A percentile compares a stretch with the other conserved stretches of the same genome.
Evolutionary conservation across 306 rosid species (phyloP).

Genomic region (Prunus persica): Prunus_persica_NCBIv2 NC_034012.1:7483501-7484000

Average conservation of each 20-base stretch:
- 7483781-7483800: too few species aligned
- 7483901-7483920: too few species aligned
- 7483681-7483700: not conserved
- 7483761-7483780: not conserved
- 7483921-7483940: too few species aligned
- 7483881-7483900: too few species aligned
- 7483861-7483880: too few species aligned
- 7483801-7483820: too few species aligned
- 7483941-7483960: too few species aligned
- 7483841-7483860: too few species aligned
- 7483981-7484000: too few species aligned
- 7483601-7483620: not conserved
- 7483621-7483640: not conserved
- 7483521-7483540: conserved; percentile 13
- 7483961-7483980: too few species aligned
- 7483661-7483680: not conserved
- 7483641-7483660: not conserved
- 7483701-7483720: not conserved
- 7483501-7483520: conserved; percentile 4
- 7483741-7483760: too few species aligned
- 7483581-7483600: not conserved
- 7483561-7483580: conserved; percentile 11
- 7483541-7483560: conserved; percentile 11
- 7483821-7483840: too few species aligned
- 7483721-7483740: not conserved